phyloP scores from a whole-genome alignment of 2,329 filamentous ascomycete genomes.

The Colletotrichum destructivum region DNA sequence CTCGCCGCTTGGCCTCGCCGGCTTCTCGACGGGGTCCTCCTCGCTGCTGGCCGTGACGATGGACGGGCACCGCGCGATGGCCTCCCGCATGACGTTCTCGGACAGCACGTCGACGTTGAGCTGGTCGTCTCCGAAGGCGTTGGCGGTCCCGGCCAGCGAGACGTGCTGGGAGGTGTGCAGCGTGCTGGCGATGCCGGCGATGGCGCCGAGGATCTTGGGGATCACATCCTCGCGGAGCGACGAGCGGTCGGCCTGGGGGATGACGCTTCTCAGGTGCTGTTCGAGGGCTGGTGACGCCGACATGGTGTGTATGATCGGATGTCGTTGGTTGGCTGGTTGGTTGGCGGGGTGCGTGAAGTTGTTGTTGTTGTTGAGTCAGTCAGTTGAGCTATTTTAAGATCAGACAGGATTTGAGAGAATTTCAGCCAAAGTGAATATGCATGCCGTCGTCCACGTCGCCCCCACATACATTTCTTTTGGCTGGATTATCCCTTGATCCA shows the following conservation, averaged over 20 bases:
- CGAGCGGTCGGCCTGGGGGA: slow-evolving; percentile 46
- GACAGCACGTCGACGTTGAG: slow-evolving; percentile 71
- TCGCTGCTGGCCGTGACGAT: slow-evolving; percentile 71
- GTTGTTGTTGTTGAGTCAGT: slow-evolving; percentile 31
- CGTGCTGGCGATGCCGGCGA: slow-evolving; percentile 61
- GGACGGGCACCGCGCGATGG: slow-evolving; percentile 59
- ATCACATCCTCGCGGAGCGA: slow-evolving; percentile 62
- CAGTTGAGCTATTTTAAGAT: slow-evolving; percentile 39
- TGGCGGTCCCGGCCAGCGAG: slow-evolving; percentile 64
- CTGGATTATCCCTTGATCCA: slow-evolving; percentile 20
- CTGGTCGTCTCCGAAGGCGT: slow-evolving; percentile 73
- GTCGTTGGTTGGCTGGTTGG: neutral
- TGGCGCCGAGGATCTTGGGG: slow-evolving; percentile 62
- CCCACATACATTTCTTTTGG: slow-evolving; percentile 16
- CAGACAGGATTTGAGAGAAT: slow-evolving; percentile 35
- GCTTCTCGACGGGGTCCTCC: slow-evolving; percentile 70
- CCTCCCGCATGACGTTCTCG: slow-evolving; percentile 63
- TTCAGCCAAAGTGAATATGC: slow-evolving; percentile 8
- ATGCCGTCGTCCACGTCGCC: neutral
- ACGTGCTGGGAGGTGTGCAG: slow-evolving; percentile 63
- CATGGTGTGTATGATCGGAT: neutral
- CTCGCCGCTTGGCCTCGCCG: slow-evolving; percentile 1
- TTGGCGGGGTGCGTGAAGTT: neutral
- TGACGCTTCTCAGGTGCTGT: slow-evolving; percentile 45
- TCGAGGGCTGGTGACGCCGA: slow-evolving; percentile 20